Evolutionary conservation across 2,329 filamentous ascomycete genomes (phyloP), one percentile per base, ranked within the genome.

Genomic region (Pseudogymnoascus sp.): DNA sequence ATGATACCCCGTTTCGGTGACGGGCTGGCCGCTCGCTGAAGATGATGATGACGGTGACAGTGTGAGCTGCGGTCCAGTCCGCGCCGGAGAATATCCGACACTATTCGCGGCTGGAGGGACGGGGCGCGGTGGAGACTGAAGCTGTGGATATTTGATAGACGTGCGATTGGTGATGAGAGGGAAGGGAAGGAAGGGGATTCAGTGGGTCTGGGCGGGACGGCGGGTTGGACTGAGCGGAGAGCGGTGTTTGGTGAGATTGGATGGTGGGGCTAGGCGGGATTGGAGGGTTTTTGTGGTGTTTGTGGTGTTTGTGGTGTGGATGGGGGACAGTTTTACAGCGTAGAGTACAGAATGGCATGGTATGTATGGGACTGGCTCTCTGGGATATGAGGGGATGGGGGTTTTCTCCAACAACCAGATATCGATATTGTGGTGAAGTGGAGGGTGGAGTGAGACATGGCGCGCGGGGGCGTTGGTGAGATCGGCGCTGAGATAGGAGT

Each of bases 61-160:
- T n/a, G 14, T 54, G n/a, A 8, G 47, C n/a, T 54, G 47, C 26
- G 47, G 47, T 54, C 47, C 47, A 54, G 47, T 54, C 47, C 47
- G 47, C 47, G 6, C 47, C 47, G 47, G 47, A 4, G 26, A 57
- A 57, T 57, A 16, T 57, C 47, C 47, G 47, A 57, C 47, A 57
- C 47, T 57, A 57, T 57, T 57, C 47, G 26, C 47, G 47, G 47
- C 23, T 57, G 47, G 45, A 57, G 47, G 47, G 47, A 12, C 47
- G 47, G 47, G 47, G 8, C 47, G 47, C 16, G 47, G 47, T 54
- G 47, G 47, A 16, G 47, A 54, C 47, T 11, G 14, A 23, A 31
- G 26, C 21, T 31, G 26, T 54, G 47, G 47, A 54, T 54, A 31
- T 34, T 23, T 23, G 47, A 57, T 54, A 51, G 12, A 26, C 10